These are phyloP conservation scores for Phytophthora chlamydospora DNA, from an alignment of 352 stramenopile species.

Conservation along the genomic window DNA sequence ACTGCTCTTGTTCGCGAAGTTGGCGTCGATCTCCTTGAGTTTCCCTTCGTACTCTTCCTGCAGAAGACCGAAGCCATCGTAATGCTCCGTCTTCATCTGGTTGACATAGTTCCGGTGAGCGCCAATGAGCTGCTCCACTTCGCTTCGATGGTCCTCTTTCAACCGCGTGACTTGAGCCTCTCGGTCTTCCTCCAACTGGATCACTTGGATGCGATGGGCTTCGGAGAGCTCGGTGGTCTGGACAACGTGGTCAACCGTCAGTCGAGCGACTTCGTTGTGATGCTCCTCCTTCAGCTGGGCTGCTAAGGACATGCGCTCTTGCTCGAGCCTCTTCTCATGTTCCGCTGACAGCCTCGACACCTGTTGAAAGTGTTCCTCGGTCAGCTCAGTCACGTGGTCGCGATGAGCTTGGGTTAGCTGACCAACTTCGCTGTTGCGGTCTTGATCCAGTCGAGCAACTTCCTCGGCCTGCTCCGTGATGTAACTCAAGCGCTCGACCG, in stretches of 20 bases:
- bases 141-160: constrained; percentile 2
- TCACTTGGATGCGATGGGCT: not conserved
- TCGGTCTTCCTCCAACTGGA: not conserved
- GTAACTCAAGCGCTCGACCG: not conserved
- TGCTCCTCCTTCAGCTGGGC: not conserved
- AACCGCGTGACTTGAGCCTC: constrained; percentile 1
- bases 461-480: no score
- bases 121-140: constrained; percentile 17
- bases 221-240: constrained; percentile 1
- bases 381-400: not conserved
- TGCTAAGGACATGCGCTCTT: not conserved
- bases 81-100: constrained; percentile 12
- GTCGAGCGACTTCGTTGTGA: not conserved
- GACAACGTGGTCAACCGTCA: not conserved
- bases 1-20: constrained; percentile 2
- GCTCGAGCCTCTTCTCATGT: constrained; percentile 3
- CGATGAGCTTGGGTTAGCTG: not conserved
- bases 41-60: constrained; percentile 12
- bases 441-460: not conserved
- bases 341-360: not conserved
- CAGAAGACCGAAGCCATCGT: constrained; percentile 14
- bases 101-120: constrained; percentile 11
- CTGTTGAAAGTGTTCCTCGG: not conserved
- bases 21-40: constrained; percentile 6
- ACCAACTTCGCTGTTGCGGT: not conserved